These are phyloP conservation scores for Leishmania aethiopica DNA, from an alignment of 208 protist genomes.

Conservation along the genomic window DNA sequence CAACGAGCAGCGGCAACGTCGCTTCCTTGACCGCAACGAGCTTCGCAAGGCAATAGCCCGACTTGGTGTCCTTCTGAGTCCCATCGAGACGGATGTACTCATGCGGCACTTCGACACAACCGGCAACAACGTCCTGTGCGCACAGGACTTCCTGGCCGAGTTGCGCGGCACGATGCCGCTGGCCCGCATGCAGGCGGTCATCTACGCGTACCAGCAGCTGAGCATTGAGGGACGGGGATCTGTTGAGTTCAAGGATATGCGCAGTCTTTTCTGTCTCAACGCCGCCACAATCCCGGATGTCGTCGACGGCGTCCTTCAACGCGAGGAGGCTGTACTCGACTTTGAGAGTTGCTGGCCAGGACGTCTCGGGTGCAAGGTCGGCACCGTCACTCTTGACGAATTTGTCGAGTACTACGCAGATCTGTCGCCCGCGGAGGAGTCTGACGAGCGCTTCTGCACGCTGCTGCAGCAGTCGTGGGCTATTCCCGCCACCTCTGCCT, in stretches of 20 bases:
- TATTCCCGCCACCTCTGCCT: slow-evolving; percentile 72
- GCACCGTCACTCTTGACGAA: slow-evolving; percentile 74
- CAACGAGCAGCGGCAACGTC: slow-evolving; percentile 59
- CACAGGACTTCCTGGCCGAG: slow-evolving; percentile 79
- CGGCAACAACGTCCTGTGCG: slow-evolving; percentile 73
- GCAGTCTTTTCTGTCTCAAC: slow-evolving; percentile 70
- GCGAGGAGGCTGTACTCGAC: slow-evolving; percentile 78
- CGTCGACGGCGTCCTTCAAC: slow-evolving; percentile 52
- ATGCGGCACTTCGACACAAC: slow-evolving; percentile 73
- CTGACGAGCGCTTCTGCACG: slow-evolving; percentile 85
- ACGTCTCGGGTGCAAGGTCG: slow-evolving; percentile 53
- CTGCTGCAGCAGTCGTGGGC: slow-evolving; percentile 71
- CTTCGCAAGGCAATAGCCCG: slow-evolving; percentile 44
- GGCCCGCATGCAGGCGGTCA: slow-evolving; percentile 58
- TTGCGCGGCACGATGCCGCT: slow-evolving; percentile 78
- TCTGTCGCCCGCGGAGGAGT: slow-evolving; percentile 73
- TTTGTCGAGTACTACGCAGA: slow-evolving; percentile 94
- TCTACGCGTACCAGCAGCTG: slow-evolving; percentile 72
- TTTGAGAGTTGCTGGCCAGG: slow-evolving; percentile 85
- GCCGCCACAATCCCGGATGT: slow-evolving; percentile 69
- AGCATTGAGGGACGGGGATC: slow-evolving; percentile 76
- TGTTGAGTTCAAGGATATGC: slow-evolving; percentile 80
- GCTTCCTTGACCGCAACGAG: slow-evolving; percentile 46
- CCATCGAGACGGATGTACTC: slow-evolving; percentile 76
- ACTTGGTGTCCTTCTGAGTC: slow-evolving; percentile 60